Conservation (phyloP, 805 yeast species). For the Saccharomyces kudriavzevii region DNA sequence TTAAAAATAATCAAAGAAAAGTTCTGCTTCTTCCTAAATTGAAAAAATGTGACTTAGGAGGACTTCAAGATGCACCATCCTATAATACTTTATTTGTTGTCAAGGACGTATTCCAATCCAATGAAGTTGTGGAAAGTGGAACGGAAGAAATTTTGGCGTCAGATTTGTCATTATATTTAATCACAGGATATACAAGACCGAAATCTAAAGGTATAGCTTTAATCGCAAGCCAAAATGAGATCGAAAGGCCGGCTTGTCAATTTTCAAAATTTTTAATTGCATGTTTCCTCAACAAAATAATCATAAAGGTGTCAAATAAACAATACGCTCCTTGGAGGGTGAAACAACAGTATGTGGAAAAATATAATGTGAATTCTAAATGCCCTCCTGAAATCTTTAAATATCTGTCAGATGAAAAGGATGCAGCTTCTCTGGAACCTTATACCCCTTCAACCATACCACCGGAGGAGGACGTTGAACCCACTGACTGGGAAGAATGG, state of each 20-base stretch:
- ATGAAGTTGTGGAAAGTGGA: neutral
- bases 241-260: constrained; percentile 73
- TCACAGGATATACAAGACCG: neutral
- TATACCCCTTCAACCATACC: neutral
- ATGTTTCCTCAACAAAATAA: constrained; percentile 66
- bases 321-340: constrained; percentile 96
- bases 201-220: constrained; percentile 38
- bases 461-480: constrained; percentile 21
- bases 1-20: constrained; percentile 27
- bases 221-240: constrained; percentile 63
- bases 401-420: constrained; percentile 3
- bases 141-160: neutral
- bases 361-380: constrained; percentile 28
- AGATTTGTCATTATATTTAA: neutral
- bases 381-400: constrained; percentile 29
- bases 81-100: neutral
- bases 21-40: neutral
- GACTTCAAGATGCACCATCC: neutral
- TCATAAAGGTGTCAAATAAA: constrained; percentile 65
- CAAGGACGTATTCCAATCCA: neutral
- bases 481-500: constrained; percentile 3
- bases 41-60: neutral
- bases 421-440: neutral
- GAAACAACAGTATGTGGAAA: constrained; percentile 49
- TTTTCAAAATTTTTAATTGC: constrained; percentile 87